These are phyloP conservation scores for Aspergillus saccharolyticus DNA, from an alignment of 495 filamentous ascomycete species.

Conservation along the genomic window DNA sequence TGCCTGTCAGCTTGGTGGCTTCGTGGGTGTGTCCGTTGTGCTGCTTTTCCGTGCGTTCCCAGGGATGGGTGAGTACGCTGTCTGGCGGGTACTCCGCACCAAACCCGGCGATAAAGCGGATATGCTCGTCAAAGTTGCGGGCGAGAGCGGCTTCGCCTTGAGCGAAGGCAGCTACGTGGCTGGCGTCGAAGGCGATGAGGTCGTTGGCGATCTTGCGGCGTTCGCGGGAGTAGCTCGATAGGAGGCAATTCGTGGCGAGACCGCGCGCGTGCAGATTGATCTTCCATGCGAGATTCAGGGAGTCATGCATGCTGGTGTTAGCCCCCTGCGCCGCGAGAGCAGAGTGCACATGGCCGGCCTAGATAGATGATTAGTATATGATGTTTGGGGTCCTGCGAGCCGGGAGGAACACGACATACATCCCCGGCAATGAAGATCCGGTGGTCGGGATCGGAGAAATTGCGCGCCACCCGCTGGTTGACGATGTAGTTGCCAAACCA, in stretches of 20 bases:
- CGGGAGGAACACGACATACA: no score
- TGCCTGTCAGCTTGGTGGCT: neutral
- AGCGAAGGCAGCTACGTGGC: conserved; percentile 54
- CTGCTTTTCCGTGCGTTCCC: neutral
- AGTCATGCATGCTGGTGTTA: conserved; percentile 80
- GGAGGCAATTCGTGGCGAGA: conserved; percentile 49
- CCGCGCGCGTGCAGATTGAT: conserved; percentile 64
- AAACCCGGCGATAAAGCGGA: conserved; percentile 62
- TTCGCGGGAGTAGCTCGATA: conserved; percentile 72
- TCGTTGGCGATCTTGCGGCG: conserved; percentile 67
- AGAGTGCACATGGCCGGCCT: conserved; percentile 67
- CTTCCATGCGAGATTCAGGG: conserved; percentile 80
- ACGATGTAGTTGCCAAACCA: conserved; percentile 61
- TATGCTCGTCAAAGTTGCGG: conserved; percentile 60
- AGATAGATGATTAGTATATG: neutral
- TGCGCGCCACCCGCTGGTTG: conserved; percentile 67
- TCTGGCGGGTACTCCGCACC: conserved; percentile 57
- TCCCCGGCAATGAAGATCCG: conserved; percentile 79
- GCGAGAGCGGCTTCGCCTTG: conserved; percentile 54
- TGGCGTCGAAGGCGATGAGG: conserved; percentile 64
- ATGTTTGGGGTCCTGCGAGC: no score
- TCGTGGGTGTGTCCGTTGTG: neutral
- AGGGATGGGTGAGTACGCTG: conserved; percentile 47
- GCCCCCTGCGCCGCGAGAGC: conserved; percentile 89
- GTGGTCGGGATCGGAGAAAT: conserved; percentile 58